Base-by-base conservation (phyloP, 768 basidiomycete genomes). In the Jaapia argillacea region DNA sequence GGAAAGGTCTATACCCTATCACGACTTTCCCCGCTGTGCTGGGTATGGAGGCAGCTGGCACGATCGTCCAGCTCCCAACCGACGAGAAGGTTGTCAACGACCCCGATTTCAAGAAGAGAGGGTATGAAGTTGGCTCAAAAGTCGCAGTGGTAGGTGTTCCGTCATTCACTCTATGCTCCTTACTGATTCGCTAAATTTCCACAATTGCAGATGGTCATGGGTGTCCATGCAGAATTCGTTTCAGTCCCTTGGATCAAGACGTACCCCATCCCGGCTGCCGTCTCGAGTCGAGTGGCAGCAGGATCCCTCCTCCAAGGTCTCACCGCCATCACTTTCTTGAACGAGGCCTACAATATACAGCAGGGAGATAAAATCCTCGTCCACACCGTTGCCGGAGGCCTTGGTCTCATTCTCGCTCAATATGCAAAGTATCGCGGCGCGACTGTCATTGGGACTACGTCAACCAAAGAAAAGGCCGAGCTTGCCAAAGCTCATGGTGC, bases 361-460 rank as follows among this genome's bases (percentile, higher is more conserved):
- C 74, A 74, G 52, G 84, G 77, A 1, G 90, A 94, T 54, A 73
- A 67, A 38, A 78, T 93, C 44, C 71, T 94, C 40, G 74, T 97
- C 2, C 88, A 96, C 57, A 93, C 94, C 24, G 75, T 94, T 25
- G 92, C 94, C 0, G 94, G 94, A 24, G 92, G 93, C 7, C 70
- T 96, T 6, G 94, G 79, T 2, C 66, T 83, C 22, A 56, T 83
- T 24, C 70, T 81, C 43, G 68, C 75, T 6, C 83, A 94, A 64
- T 57, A 86, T 24, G 77, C 79, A 28, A 81, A 77, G 56, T 65
- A 69, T 36, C 67, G 77, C 16, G 94, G 94, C 4, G 93, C 86
- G 1, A 83, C 77, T 6, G 87, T 97, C 21, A 94, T 99, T 52
- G 94, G 90, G 1, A 97, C 93, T 12, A 88, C 88, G 2, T 94